Conservation (phyloP, 345 rosid genomes). For the Crucihimalaya himalaica region DNA sequence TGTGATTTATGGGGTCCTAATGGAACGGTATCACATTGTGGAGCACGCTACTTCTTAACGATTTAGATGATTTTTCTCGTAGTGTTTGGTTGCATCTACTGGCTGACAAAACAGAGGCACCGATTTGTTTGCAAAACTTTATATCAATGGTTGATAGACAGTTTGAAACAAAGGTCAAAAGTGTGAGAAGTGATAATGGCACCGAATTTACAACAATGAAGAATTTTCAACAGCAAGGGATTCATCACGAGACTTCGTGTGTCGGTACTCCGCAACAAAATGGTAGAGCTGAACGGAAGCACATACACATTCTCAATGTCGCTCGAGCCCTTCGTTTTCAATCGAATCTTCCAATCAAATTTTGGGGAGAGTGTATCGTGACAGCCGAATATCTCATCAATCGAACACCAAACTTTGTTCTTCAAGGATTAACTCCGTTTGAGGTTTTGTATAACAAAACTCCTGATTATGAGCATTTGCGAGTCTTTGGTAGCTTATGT, state of each 20-base stretch:
- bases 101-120: no score
- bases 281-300: no score
- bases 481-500: not conserved
- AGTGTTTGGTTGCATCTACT: no score
- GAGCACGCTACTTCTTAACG: not conserved
- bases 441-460: not conserved
- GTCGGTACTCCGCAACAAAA: no score
- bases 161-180: no score
- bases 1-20: not conserved
- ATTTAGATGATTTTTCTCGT: no score
- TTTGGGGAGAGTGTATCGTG: not conserved
- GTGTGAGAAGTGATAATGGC: no score
- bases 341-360: no score
- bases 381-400: not conserved
- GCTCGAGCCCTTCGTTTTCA: not conserved
- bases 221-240: no score
- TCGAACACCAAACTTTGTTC: not conserved
- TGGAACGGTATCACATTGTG: not conserved
- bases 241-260: not conserved
- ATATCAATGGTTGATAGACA: no score
- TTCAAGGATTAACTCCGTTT: not conserved
- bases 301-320: not conserved
- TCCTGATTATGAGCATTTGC: accelerated
- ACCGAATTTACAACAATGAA: no score
- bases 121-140: no score